These are phyloP conservation scores for Botryotinia convoluta DNA, from an alignment of 2,329 filamentous ascomycete genomes.

Conservation along the genomic window DNA sequence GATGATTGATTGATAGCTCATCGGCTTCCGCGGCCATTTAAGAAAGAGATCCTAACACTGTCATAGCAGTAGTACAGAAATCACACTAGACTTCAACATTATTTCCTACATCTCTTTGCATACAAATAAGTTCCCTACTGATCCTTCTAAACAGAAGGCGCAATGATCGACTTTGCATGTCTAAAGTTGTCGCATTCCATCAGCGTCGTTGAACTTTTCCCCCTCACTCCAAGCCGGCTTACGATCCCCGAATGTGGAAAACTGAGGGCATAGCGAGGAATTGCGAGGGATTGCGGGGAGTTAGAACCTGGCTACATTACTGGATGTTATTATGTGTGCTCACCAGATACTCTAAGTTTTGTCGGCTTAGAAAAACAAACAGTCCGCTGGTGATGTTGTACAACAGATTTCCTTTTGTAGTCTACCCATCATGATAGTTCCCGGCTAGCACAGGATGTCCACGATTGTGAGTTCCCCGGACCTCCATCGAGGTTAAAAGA, in stretches of 20 bases:
- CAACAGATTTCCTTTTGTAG: not conserved
- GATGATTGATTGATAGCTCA: not conserved
- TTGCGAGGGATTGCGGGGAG: not conserved
- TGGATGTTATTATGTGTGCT: no score
- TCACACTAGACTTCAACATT: not conserved
- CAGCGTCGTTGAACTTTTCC: not conserved
- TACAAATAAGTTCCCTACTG: not conserved
- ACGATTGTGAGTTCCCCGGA: not conserved
- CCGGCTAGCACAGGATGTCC: not conserved
- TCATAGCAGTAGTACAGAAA: not conserved
- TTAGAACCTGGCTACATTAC: not conserved
- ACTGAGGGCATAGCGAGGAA: not conserved
- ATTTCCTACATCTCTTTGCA: not conserved
- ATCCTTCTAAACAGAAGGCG: not conserved
- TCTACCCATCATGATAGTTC: not conserved
- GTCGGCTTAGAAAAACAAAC: not conserved
- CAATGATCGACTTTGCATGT: not conserved
- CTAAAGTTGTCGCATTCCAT: not conserved
- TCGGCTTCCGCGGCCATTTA: no score
- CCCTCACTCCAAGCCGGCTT: not conserved
- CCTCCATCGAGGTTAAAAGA: not conserved
- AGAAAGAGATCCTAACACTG: not conserved
- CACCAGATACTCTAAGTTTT: not conserved
- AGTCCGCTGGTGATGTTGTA: not conserved
- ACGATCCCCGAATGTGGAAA: not conserved